These are phyloP conservation scores for Hypoxylon intermedium DNA, from an alignment of 495 filamentous ascomycete genomes.

Conservation along the genomic window DNA sequence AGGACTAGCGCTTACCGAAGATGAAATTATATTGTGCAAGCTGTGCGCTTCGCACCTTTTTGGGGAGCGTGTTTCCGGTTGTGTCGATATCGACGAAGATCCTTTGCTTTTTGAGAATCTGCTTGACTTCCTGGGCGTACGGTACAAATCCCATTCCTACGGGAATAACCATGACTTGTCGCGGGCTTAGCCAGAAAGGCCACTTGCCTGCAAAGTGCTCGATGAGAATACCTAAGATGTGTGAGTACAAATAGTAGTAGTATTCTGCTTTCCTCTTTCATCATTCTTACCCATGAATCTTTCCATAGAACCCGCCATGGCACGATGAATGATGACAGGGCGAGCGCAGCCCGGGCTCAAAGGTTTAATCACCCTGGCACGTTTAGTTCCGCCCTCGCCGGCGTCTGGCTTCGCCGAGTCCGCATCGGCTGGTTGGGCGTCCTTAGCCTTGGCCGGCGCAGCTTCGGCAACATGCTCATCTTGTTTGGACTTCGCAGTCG, in stretches of 20 bases:
- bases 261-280: not conserved
- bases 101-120: slow-evolving; percentile 61
- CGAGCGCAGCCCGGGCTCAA: slow-evolving; percentile 77
- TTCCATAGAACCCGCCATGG: slow-evolving; percentile 92
- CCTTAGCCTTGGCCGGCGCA: slow-evolving; percentile 40
- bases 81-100: slow-evolving; percentile 88
- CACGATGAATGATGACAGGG: slow-evolving; percentile 96
- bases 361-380: slow-evolving; percentile 54
- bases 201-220: slow-evolving; percentile 98
- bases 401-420: slow-evolving; percentile 46
- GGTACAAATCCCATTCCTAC: slow-evolving; percentile 85
- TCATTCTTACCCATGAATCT: slow-evolving; percentile 74
- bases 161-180: slow-evolving; percentile 90
- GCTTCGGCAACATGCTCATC: slow-evolving; percentile 34
- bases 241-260: not conserved
- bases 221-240: slow-evolving; percentile 65
- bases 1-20: slow-evolving; percentile 63
- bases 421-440: slow-evolving; percentile 31
- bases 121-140: slow-evolving; percentile 85
- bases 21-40: slow-evolving; percentile 91
- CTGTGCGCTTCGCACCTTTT: slow-evolving; percentile 93
- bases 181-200: slow-evolving; percentile 96
- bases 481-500: slow-evolving; percentile 43
- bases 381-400: slow-evolving; percentile 41
- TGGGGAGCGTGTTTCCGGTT: slow-evolving; percentile 89